Base-by-base conservation (phyloP, 1,284 basidiomycete genomes). In the Pascua guehoae region DNA sequence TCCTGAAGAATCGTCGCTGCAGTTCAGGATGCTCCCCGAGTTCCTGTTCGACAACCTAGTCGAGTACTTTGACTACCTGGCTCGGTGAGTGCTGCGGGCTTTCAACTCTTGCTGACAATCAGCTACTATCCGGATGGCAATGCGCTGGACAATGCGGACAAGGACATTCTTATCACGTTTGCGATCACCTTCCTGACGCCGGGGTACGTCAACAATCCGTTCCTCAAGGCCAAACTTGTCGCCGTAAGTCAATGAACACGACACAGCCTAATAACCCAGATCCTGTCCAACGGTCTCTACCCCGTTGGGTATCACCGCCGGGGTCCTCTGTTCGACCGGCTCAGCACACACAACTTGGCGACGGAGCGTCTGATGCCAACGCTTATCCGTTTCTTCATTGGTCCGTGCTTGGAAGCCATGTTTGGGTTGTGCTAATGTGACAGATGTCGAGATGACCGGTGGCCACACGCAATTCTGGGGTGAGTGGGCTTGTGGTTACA, bases 191-290 rank as follows among this genome's bases (percentile, higher is more conserved):
- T 98, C 83, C 80, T 98, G 54, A 88, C 89, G 8, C 96, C 92
- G 8, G 91, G 89, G 85, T 98, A 95, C 74, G 93, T 99, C 80
- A 97, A 96, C 80, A 99, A 98, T 66, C 96, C 96, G 0, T 98
- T 96, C 82, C 77, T 98, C 66, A 98, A 97, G 77, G 87, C 92
- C n/a, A 97, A 98, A 78, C 87, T 98, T 46, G 91, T 97, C 62
- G 91, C 95, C 70, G 91, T 91, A 65, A 48, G 81, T 74, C 47
- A 14, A 18, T 14, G 17, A 36, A 4, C 12, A 5, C n/a, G 12
- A 7, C 10, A 32, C 12, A 9, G 16, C 37, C 14, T 24, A 12
- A 38, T 43, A 36, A 48, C 48, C 12, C 16, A 95, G 89, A 87
- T 89, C 8, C 75, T 97, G 37, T 91, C 90, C 72, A 88, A 88